Base-by-base conservation (phyloP, 2,329 filamentous ascomycete species). In the Anisogramma anomala region DNA sequence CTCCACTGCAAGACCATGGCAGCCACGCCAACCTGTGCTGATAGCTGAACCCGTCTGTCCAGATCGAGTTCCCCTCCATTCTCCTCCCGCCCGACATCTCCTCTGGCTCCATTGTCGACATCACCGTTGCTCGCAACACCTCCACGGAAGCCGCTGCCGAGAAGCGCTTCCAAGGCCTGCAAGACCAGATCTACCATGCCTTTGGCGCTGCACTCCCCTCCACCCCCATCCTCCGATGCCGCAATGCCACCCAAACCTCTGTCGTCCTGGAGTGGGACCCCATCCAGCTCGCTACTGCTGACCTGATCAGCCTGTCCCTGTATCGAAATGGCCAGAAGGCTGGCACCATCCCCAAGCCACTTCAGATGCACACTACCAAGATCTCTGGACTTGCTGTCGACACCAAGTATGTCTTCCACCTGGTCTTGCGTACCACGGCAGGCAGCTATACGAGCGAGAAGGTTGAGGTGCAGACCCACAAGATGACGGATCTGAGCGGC, bases 21-120 rank as follows among this genome's bases (percentile, higher is more conserved):
- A 14, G 3, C n/a, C 27, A 14, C 14, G 25, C 25, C 10, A 27
- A 27, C 25, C 10, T 10, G 25, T 27, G n/a, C n/a, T n/a, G n/a
- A n/a, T n/a, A n/a, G n/a, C n/a, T n/a, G n/a, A n/a, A n/a, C n/a
- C n/a, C n/a, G n/a, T n/a, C n/a, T n/a, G n/a, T 49, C 23, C 60
- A 96, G 89, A 96, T 98, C 60, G 91, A 98, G 61, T 98, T 98
- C 58, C 91, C 91, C 26, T 96, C 91, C 34, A 94, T 98, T 51
- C 83, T 98, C 36, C 80, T 98, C 13, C 91, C 91, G 2, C 84
- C 84, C 48, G 88, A 94, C 60, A 98, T 98, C 62, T 81, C 85
- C 48, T 94, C 87, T 13, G 91, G 91, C 53, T 93, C 84, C 60
- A 96, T 98, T 55, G 91, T 98, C 61, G 91, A 98, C 64, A 96